Conservation (phyloP, 257 asterid species). For the Solanum sitiens region DNA sequence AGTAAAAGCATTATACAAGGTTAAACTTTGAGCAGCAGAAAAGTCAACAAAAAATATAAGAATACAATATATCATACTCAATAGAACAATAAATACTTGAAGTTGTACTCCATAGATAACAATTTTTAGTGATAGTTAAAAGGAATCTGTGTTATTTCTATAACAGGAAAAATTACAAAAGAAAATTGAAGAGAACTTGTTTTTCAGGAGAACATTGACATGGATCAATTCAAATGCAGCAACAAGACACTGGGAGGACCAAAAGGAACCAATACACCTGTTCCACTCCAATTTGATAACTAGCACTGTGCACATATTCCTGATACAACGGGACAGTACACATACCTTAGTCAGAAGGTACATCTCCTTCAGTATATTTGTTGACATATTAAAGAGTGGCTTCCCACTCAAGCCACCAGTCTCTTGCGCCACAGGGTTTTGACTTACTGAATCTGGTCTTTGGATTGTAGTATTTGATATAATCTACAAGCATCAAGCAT, state of each 20-base stretch:
- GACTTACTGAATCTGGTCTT: slow-evolving; percentile 60
- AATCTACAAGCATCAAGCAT: slow-evolving; percentile 38
- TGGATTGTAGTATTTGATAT: slow-evolving; percentile 87
- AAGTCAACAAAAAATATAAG: background rate
- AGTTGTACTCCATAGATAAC: background rate
- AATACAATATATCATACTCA: background rate
- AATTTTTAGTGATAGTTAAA: background rate
- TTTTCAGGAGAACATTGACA: background rate
- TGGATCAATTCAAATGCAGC: background rate
- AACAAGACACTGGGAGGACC: background rate
- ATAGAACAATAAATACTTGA: background rate
- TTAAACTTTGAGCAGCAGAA: background rate
- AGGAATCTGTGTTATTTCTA: background rate
- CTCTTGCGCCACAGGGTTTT: slow-evolving; percentile 61
- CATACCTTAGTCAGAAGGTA: slow-evolving; percentile 84
- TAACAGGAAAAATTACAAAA: background rate
- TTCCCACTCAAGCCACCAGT: slow-evolving; percentile 95
- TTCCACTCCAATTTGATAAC: background rate
- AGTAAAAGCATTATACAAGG: background rate
- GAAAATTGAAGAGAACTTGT: background rate
- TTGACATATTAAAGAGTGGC: slow-evolving; percentile 64
- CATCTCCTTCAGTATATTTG: slow-evolving; percentile 77
- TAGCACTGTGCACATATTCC: background rate
- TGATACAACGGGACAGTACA: background rate
- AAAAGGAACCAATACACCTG: background rate